Conservation (phyloP, 1,139 yeast species). For the Taphrina confusa region DNA sequence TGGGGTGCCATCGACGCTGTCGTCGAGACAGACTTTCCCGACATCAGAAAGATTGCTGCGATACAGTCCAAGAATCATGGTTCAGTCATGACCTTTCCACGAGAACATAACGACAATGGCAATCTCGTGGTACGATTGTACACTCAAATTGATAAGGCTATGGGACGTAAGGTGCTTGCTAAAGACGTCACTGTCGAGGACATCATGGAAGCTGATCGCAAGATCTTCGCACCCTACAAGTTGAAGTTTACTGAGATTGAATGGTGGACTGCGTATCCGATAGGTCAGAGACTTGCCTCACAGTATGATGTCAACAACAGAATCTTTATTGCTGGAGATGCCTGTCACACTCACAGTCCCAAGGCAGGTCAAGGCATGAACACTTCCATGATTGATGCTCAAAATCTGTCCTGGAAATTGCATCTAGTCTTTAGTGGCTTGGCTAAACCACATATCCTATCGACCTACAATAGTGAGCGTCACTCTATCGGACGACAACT, state of each 20-base stretch:
- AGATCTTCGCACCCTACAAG: constrained; percentile 46
- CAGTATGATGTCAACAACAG: constrained; percentile 43
- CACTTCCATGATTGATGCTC: constrained; percentile 48
- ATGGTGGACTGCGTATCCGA: constrained; percentile 50
- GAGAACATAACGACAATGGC: constrained; percentile 44
- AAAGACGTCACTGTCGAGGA: constrained; percentile 44
- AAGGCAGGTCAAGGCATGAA: constrained; percentile 53
- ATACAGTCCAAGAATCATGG: constrained; percentile 48
- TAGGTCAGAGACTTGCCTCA: constrained; percentile 49
- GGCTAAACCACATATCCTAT: constrained; percentile 44
- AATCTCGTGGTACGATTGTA: constrained; percentile 45
- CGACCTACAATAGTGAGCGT: constrained; percentile 48
- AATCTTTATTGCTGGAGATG: constrained; percentile 50
- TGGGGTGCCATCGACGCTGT: constrained; percentile 51
- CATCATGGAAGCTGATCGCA: constrained; percentile 46
- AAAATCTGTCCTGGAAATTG: constrained; percentile 49
- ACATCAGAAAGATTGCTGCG: constrained; percentile 48
- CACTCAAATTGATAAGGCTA: constrained; percentile 46
- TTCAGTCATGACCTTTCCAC: constrained; percentile 48
- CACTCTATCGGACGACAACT: constrained; percentile 47
- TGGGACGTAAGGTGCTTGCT: constrained; percentile 30
- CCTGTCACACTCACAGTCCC: constrained; percentile 51
- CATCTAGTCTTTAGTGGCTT: constrained; percentile 47
- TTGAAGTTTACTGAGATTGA: constrained; percentile 46
- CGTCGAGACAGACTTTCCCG: constrained; percentile 50